Evolutionary conservation across 352 stramenopile species (phyloP).

Genomic region (Phytophthora agathidicida): DNA sequence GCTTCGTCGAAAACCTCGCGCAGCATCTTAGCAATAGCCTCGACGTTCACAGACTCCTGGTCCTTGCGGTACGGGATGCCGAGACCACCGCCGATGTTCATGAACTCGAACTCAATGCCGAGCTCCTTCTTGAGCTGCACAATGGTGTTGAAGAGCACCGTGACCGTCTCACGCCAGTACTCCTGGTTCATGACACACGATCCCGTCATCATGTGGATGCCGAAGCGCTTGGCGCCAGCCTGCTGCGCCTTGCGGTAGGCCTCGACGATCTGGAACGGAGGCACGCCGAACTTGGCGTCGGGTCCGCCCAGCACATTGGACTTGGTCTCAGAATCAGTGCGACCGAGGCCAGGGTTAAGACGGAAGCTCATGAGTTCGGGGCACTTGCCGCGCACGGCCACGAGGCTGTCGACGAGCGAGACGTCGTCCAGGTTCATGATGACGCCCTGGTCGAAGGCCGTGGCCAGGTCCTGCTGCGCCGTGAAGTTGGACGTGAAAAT

Average conservation of each 20-base stretch:
- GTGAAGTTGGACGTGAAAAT: slow-evolving; percentile 94
- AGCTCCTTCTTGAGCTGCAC: slow-evolving; percentile 79
- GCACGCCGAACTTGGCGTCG: slow-evolving; percentile 90
- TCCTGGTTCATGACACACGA: slow-evolving; percentile 90
- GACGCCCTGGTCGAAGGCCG: slow-evolving; percentile 78
- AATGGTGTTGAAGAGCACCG: slow-evolving; percentile 85
- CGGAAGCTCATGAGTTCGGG: slow-evolving; percentile 90
- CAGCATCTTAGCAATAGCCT: slow-evolving; percentile 75
- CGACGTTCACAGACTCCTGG: slow-evolving; percentile 71
- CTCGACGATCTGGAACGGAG: slow-evolving; percentile 88
- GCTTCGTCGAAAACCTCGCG: slow-evolving; percentile 78
- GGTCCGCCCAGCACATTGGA: slow-evolving; percentile 90
- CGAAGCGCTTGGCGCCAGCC: slow-evolving; percentile 83
- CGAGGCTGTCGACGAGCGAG: slow-evolving; percentile 81
- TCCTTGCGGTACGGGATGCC: slow-evolving; percentile 89
- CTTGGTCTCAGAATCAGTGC: slow-evolving; percentile 90
- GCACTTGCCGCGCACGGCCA: slow-evolving; percentile 68
- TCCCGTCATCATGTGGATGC: slow-evolving; percentile 93
- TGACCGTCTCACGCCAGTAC: slow-evolving; percentile 91
- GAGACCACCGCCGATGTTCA: slow-evolving; percentile 91
- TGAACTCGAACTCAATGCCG: slow-evolving; percentile 90
- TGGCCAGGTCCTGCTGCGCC: slow-evolving; percentile 68
- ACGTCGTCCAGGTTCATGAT: slow-evolving; percentile 91
- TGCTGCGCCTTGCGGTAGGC: slow-evolving; percentile 85
- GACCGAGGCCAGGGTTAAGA: slow-evolving; percentile 85